Evolutionary conservation across 192 early-diverging fungal species (phyloP).

Genomic region (Coemansia javaensis): DNA sequence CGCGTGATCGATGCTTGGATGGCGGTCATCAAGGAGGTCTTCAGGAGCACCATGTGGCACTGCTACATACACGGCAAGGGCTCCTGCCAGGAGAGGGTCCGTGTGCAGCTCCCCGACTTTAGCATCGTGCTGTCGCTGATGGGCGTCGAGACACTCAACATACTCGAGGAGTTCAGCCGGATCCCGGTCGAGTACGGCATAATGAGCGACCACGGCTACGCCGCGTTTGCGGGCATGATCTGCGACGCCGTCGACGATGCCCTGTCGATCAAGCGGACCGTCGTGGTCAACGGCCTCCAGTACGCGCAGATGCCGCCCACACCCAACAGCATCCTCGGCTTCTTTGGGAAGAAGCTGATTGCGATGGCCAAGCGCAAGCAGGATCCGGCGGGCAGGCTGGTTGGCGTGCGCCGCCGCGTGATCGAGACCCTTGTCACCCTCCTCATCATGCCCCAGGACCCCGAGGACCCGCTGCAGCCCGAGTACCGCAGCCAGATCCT

Average conservation of each 20-base stretch:
- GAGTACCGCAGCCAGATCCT: slow-evolving; percentile 17
- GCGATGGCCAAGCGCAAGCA: slow-evolving; percentile 14
- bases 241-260: slow-evolving; percentile 18
- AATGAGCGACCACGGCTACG: slow-evolving; percentile 17
- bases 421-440: slow-evolving; percentile 11
- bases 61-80: slow-evolving; percentile 26
- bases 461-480: slow-evolving; percentile 15
- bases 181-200: slow-evolving; percentile 12
- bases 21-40: slow-evolving; percentile 15
- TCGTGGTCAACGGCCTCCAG: slow-evolving; percentile 12
- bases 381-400: slow-evolving; percentile 5
- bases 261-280: slow-evolving; percentile 10
- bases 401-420: slow-evolving; percentile 7
- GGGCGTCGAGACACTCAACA: slow-evolving; percentile 7
- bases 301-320: slow-evolving; percentile 36
- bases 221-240: slow-evolving; percentile 13
- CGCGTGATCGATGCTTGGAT: slow-evolving; percentile 28
- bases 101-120: slow-evolving; percentile 22
- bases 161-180: slow-evolving; percentile 12
- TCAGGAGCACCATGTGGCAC: slow-evolving; percentile 11
- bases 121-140: slow-evolving; percentile 9
- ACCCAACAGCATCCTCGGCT: slow-evolving; percentile 26
- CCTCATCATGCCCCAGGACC: slow-evolving; percentile 9
- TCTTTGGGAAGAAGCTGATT: slow-evolving; percentile 24
- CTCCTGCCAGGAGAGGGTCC: slow-evolving; percentile 4